Percentiles rank a stretch among this genome's conserved stretches.
Evolutionary conservation across 352 stramenopile genomes (phyloP).

Genomic region (Elongisporangium undulatum): DNA sequence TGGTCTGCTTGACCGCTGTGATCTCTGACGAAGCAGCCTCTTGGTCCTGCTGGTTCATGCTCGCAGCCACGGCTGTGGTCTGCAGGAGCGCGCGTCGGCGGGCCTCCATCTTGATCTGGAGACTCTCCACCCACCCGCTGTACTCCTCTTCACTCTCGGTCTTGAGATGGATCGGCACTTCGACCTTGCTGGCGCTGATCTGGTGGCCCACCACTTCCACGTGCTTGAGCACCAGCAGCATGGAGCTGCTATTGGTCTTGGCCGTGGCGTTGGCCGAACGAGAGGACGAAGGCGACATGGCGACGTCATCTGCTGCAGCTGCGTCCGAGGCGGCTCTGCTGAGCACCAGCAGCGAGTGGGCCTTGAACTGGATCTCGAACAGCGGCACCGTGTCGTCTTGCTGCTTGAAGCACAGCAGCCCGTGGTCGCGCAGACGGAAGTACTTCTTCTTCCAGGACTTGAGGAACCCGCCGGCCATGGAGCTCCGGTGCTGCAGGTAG

Average conservation of each 20-base stretch:
- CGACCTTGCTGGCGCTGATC: constrained; percentile 29
- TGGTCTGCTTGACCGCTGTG: neutral
- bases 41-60: neutral
- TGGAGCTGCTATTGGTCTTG: constrained; percentile 15
- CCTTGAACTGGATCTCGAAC: constrained; percentile 60
- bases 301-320: constrained; percentile 1
- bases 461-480: constrained; percentile 52
- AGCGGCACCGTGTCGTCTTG: constrained; percentile 37
- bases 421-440: constrained; percentile 63
- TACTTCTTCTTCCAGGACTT: constrained; percentile 71
- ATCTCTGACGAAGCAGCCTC: neutral
- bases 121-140: constrained; percentile 41
- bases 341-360: constrained; percentile 27
- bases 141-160: constrained; percentile 37
- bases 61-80: neutral
- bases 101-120: constrained; percentile 47
- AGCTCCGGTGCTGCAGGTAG: constrained; percentile 51
- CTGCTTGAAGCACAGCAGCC: constrained; percentile 58
- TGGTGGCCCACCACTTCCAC: constrained; percentile 36
- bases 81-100: constrained; percentile 25
- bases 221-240: constrained; percentile 43
- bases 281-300: constrained; percentile 1
- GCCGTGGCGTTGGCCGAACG: constrained; percentile 4
- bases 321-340: constrained; percentile 9
- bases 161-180: constrained; percentile 48